A percentile compares a stretch with the other conserved stretches of the same genome.
Evolutionary conservation across 1,284 basidiomycete genomes (phyloP).

Genomic region (Somion occarium): DNA sequence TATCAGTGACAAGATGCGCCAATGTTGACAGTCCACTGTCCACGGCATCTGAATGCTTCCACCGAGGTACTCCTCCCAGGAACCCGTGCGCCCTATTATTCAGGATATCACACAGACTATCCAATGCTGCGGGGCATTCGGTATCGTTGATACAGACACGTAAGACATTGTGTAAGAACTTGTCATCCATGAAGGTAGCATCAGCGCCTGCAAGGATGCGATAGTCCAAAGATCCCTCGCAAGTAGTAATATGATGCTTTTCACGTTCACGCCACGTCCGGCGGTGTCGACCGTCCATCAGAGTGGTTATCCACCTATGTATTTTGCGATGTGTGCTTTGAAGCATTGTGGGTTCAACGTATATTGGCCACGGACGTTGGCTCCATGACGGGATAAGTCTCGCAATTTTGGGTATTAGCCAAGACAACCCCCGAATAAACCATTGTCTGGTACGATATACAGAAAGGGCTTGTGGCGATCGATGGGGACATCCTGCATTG

Average conservation of each 20-base stretch:
- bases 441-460: conserved; percentile 13
- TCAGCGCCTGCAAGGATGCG: conserved; percentile 19
- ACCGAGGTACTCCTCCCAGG: background rate
- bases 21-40: background rate
- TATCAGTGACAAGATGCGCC: background rate
- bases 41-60: background rate
- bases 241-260: conserved; percentile 10
- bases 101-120: background rate
- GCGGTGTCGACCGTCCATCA: conserved; percentile 11
- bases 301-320: conserved; percentile 8
- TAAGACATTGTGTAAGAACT: conserved; percentile 11
- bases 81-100: background rate
- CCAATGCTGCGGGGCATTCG: background rate
- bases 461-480: conserved; percentile 19
- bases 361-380: background rate
- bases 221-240: conserved; percentile 12
- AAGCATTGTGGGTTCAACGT: background rate
- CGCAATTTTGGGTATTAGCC: background rate
- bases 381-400: conserved; percentile 6
- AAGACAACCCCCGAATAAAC: conserved; percentile 2
- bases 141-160: conserved; percentile 3
- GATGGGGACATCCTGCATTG: conserved; percentile 18
- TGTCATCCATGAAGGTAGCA: conserved; percentile 21
- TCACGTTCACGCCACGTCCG: conserved; percentile 20
- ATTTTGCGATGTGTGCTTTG: background rate